Conservation (phyloP, 495 filamentous ascomycete species). For the Neurospora hispaniola region DNA sequence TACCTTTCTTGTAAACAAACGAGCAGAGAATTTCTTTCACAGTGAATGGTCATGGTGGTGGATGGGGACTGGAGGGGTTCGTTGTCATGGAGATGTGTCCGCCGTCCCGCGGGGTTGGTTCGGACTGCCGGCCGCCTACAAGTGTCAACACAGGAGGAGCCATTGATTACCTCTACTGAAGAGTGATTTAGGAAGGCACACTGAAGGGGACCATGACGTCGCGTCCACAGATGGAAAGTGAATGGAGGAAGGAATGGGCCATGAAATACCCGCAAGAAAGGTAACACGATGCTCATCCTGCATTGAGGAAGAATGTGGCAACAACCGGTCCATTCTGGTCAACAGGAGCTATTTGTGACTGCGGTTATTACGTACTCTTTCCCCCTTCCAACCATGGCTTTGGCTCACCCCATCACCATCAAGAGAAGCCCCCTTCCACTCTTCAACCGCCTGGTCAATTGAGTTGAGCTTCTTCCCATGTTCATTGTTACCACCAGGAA, state of each 20-base stretch:
- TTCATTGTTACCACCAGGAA: too few species aligned
- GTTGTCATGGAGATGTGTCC: background rate
- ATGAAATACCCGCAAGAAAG: too few species aligned
- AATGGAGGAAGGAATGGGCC: background rate
- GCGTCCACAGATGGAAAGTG: background rate
- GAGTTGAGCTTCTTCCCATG: too few species aligned
- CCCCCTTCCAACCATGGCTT: too few species aligned
- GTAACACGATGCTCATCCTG: background rate
- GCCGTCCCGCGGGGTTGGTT: background rate
- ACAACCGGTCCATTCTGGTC: background rate
- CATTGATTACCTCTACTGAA: background rate
- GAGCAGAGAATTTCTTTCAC: background rate
- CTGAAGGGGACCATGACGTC: background rate
- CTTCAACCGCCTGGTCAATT: too few species aligned
- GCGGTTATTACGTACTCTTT: too few species aligned
- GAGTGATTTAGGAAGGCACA: background rate
- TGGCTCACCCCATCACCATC: too few species aligned
- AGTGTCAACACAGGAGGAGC: background rate
- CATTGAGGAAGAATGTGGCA: background rate
- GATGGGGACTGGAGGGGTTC: background rate
- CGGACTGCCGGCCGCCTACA: background rate
- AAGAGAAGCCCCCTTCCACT: too few species aligned
- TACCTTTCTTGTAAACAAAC: too few species aligned
- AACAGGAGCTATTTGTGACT: too few species aligned
- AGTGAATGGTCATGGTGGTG: background rate